These are phyloP conservation scores for Oryza punctata DNA, from an alignment of 176 grass and related monocot species.

Conservation along the genomic window DNA sequence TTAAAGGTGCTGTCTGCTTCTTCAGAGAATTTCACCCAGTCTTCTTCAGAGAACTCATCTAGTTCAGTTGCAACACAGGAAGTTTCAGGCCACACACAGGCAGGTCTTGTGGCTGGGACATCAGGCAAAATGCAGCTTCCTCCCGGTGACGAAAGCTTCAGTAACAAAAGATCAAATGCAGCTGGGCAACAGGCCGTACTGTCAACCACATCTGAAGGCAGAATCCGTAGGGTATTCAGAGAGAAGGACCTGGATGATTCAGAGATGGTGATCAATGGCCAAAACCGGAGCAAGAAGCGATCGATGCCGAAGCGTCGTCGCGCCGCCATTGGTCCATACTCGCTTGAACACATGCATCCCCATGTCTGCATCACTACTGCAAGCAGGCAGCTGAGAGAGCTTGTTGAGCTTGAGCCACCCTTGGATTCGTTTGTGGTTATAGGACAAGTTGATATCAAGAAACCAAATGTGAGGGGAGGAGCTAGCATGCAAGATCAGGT, in stretches of 20 bases:
- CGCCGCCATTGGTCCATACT: background rate
- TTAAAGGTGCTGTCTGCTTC: background rate
- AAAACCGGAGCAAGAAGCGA: conserved; percentile 12
- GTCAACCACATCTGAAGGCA: background rate
- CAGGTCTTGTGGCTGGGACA: background rate
- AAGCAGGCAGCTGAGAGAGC: conserved; percentile 32
- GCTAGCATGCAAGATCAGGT: background rate
- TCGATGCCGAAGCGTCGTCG: background rate
- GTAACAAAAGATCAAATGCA: background rate
- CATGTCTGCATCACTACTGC: conserved; percentile 46
- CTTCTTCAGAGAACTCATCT: background rate
- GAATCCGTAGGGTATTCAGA: background rate
- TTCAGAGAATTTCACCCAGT: background rate
- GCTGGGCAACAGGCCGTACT: background rate
- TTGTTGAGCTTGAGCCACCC: conserved; percentile 4
- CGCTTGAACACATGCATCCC: background rate
- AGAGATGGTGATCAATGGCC: background rate
- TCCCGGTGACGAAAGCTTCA: conserved; percentile 16
- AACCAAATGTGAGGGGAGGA: no score
- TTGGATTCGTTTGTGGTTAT: background rate
- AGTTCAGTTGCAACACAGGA: background rate
- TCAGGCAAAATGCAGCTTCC: background rate
- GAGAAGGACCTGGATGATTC: background rate
- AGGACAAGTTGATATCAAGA: background rate
- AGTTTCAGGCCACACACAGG: background rate